Base-by-base conservation (phyloP, 2,329 filamentous ascomycete genomes). In the Aureobasidium sp. region DNA sequence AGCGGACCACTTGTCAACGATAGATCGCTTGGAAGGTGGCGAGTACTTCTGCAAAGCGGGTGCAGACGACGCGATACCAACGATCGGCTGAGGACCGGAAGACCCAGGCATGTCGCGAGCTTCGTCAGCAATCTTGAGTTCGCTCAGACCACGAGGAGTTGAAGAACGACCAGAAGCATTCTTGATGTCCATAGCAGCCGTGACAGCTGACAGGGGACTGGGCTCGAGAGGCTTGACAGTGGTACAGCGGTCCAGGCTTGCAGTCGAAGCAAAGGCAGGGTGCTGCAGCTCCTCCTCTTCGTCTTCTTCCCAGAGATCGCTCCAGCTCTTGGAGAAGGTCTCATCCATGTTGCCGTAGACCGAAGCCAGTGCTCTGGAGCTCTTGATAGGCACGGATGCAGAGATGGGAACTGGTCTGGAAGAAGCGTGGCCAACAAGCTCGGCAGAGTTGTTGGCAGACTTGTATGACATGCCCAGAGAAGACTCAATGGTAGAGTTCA, bases 281-380 rank as follows among this genome's bases (percentile, higher is more conserved):
- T 64, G 65, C 69, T 87, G 84, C 67, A 87, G 82, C 67, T 89
- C 83, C 67, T 89, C 83, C 64, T 88, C 70, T 69, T 94, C 91
- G 58, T 97, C 93, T 73, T 97, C 93, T 62, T 97, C 93, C 87
- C 91, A 96, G 73, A 97, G 85, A 73, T 99, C 94, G 69, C 92
- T 96, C 94, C 94, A 99, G 79, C 94, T 97, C 86, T 97, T 97
- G 60, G 94, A 96, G 50, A 95, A 89, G 50, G 82, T 79, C 47
- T 93, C 88, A 64, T 84, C 83, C 71, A 88, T 85, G 69, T 85
- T 85, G 55, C 89, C 89, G 71, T 95, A 93, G 54, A 93, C 84
- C 70, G 87, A 83, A 4, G 89, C 85, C 80, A 93, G 86, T 63
- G 89, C 86, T 81, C 71, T 81, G 76, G 66, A 67, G 65, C 72